Evolutionary conservation across 2,329 filamentous ascomycete genomes (phyloP), one percentile per base, ranked within the genome.

Genomic region (Aspergillus tubingensis): DNA sequence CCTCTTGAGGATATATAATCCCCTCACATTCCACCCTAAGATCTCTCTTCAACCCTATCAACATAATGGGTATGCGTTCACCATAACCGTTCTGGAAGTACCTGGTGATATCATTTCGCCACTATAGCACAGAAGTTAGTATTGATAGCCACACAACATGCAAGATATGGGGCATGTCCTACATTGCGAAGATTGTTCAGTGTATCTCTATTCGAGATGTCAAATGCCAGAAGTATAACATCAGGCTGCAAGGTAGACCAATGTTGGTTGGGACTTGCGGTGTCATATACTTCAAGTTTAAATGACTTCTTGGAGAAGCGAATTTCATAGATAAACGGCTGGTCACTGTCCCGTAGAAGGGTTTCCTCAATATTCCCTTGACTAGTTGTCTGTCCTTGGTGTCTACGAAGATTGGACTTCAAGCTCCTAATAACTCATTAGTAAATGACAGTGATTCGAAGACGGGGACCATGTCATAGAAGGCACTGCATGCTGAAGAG

Each of bases 281-380:
- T 85, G 68, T 88, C 84, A 72, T 80, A 84, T 71, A 86, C 80
- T 58, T 83, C 77, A 61, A 87, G 77, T 8, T 79, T 79, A 69
- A 86, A 85, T 3, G 79, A 80, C 8, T 82, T 82, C 48, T 80
- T 80, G 62, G 84, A 85, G 63, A 87, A 79, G 23, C 79, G 79
- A 51, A 88, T 83, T 62, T 87, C 80, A 72, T 86, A 88, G 48
- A 79, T 73, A 70, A 85, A 86, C 4, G 86, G 85, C 65, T 87
- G 85, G 61, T 86, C 82, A 23, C 77, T 70, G 65, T 87, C 84
- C 58, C 79, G 81, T 4, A 87, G 77, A 11, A 70, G 64, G 8
- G 80, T 80, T 8, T 82, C 69, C 10, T 67, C 48, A 58, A 73
- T 73, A 44, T 76, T 73, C 13, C 52, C 68, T 8, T 25, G 23